Conservation (phyloP, 352 stramenopile species). For the Phytophthora citrophthora region DNA sequence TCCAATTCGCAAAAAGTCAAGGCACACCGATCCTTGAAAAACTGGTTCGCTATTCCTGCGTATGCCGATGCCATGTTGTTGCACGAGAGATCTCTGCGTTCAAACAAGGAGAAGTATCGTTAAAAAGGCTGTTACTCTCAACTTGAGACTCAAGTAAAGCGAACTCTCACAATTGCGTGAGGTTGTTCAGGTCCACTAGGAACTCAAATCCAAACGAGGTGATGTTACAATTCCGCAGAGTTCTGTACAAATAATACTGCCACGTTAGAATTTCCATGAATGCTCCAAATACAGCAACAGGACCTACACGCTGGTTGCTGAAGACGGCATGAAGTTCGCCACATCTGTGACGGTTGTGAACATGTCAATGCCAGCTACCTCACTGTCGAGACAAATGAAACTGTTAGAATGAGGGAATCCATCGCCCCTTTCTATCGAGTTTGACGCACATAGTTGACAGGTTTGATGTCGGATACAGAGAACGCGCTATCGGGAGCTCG, state of each 20-base stretch:
- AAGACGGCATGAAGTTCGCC: constrained; percentile 25
- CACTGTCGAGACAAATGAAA: constrained; percentile 9
- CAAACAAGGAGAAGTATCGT: neutral
- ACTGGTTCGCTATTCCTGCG: constrained; percentile 30
- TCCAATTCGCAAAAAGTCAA: constrained; percentile 31
- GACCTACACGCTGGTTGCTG: constrained; percentile 27
- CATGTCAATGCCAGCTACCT: constrained; percentile 36
- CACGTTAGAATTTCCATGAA: no score
- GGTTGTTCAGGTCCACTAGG: constrained; percentile 19
- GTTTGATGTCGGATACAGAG: constrained; percentile 14
- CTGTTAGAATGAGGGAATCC: no score
- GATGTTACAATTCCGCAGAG: constrained; percentile 51
- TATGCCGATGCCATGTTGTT: constrained; percentile 46
- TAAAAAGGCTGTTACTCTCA: no score
- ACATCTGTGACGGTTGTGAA: constrained; percentile 17
- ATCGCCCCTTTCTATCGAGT: neutral
- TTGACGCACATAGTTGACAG: constrained; percentile 27
- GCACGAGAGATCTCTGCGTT: constrained; percentile 43
- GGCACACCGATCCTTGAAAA: constrained; percentile 17
- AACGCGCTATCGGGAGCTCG: constrained; percentile 24
- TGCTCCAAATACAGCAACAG: no score
- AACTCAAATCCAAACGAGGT: constrained; percentile 46
- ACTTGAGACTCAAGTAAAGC: neutral
- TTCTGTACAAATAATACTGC: constrained; percentile 15
- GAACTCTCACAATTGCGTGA: constrained; percentile 37